A percentile compares a stretch with the other conserved stretches of the same genome.
Evolutionary conservation across 192 early-diverging fungal genomes (phyloP).

Genomic region (Linnemannia elongata): DNA sequence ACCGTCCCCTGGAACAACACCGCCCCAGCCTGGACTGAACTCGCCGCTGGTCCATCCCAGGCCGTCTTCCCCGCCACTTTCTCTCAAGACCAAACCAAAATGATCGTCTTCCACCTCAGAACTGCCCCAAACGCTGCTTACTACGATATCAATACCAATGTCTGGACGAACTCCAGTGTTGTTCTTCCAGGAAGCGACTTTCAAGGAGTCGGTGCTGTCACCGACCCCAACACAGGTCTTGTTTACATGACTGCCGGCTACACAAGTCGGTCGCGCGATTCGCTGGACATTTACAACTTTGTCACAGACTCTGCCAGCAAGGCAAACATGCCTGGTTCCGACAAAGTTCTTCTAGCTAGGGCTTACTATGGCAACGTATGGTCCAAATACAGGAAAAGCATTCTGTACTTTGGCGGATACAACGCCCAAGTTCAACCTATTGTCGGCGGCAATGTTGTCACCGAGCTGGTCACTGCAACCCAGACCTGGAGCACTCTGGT

Average conservation of each 20-base stretch:
- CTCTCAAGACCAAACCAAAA: conserved; percentile 33
- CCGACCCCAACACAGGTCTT: conserved; percentile 27
- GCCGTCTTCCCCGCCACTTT: conserved; percentile 29
- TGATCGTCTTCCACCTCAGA: conserved; percentile 29
- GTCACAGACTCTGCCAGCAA: neutral
- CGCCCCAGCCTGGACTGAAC: conserved; percentile 24
- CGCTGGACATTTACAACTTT: conserved; percentile 26
- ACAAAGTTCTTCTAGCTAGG: neutral
- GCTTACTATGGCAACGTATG: conserved; percentile 35
- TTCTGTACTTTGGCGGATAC: conserved; percentile 49
- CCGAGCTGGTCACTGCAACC: conserved; percentile 35
- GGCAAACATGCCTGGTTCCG: neutral
- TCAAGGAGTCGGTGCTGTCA: conserved; percentile 35
- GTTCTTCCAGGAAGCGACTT: neutral
- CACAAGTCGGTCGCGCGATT: conserved; percentile 13
- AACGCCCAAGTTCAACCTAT: neutral
- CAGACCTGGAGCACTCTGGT: conserved; percentile 25
- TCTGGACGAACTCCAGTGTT: conserved; percentile 14
- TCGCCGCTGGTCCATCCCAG: conserved; percentile 23
- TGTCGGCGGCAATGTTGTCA: conserved; percentile 10
- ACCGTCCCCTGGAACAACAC: conserved; percentile 19
- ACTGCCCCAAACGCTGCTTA: neutral
- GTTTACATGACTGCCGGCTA: conserved; percentile 36
- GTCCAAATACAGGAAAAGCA: conserved; percentile 26
- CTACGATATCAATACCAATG: conserved; percentile 15